Evolutionary conservation across 2,329 filamentous ascomycete genomes (phyloP), one percentile per base, ranked within the genome.

Genomic region (Microascus cirrosus): DNA sequence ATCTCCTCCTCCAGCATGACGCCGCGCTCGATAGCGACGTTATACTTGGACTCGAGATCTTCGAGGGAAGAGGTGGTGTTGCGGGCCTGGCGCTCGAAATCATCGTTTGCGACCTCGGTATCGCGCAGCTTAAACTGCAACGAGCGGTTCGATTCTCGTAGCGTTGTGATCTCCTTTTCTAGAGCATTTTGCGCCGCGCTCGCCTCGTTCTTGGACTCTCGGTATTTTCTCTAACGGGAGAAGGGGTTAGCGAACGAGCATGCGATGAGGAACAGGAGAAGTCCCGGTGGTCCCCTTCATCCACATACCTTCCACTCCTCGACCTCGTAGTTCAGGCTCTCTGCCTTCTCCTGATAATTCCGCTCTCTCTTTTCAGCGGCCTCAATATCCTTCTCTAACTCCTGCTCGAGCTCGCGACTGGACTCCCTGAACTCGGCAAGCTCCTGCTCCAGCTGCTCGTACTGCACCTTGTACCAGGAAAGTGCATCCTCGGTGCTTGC

Each of bases 1-100:
- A 97, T 88, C 71, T 97, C 94, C 70, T 96, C 92, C 69, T 99
- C 94, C 74, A 96, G 82, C 80, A 99, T 84, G 28, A 99, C 94
- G 11, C 82, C 85, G 57, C 93, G 81, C 74, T 99, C 94, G 64
- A 99, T 95, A 4, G 92, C 84, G 59, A 95, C 83, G 70, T 96
- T 97, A 73, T 94, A 96, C 73, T 97, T 99, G 61, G 89, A 93
- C 73, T 99, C 94, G 71, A 99, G 79, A 68, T 99, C 94, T 73
- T 99, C 94, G 61, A 97, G 82, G 55, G 93, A 96, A 52, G 92
- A 96, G 39, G 90, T 92, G 32, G 93, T 96, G 72, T 96, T 94
- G 65, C 94, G 86, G 64, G 94, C 93, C 74, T 97, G 93, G 63
- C 91, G 86, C 76, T 99, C 94, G 69, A 93, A 96, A 72, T 99